A percentile compares a stretch with the other conserved stretches of the same genome.
Evolutionary conservation across 257 asterid genomes (phyloP).

Genomic region (Solanum microdontum): DNA sequence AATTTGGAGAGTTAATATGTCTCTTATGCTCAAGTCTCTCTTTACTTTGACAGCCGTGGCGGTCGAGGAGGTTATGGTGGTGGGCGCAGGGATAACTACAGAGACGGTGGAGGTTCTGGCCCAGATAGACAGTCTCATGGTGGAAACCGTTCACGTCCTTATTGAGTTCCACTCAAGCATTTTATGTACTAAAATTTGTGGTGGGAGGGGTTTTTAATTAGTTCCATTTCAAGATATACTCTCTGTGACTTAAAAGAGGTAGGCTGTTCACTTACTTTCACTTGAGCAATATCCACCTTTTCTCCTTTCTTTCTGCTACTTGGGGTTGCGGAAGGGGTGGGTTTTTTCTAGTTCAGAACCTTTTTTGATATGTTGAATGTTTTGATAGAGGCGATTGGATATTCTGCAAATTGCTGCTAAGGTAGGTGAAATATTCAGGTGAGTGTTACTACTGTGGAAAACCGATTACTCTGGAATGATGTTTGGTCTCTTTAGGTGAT

Average conservation of each 20-base stretch:
- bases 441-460: constrained; percentile 58
- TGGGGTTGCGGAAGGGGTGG: constrained; percentile 11
- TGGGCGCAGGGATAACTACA: constrained; percentile 69
- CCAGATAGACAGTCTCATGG: constrained; percentile 87
- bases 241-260: constrained; percentile 73
- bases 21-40: not conserved
- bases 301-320: constrained; percentile 40
- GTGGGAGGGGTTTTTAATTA: constrained; percentile 56
- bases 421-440: constrained; percentile 88
- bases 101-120: constrained; percentile 88
- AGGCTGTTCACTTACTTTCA: constrained; percentile 48
- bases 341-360: constrained; percentile 38
- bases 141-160: constrained; percentile 96
- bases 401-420: constrained; percentile 87
- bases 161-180: constrained; percentile 38
- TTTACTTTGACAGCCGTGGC: constrained; percentile 38
- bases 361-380: constrained; percentile 56
- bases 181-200: constrained; percentile 64
- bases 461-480: not conserved
- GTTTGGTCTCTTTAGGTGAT: not conserved
- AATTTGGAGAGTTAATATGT: not conserved
- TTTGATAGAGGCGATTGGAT: constrained; percentile 86
- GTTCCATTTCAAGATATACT: constrained; percentile 54
- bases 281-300: constrained; percentile 34
- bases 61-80: constrained; percentile 83